Conservation (phyloP, 225 moss, liverwort and hornwort species). For the Sphagnum contortum region DNA sequence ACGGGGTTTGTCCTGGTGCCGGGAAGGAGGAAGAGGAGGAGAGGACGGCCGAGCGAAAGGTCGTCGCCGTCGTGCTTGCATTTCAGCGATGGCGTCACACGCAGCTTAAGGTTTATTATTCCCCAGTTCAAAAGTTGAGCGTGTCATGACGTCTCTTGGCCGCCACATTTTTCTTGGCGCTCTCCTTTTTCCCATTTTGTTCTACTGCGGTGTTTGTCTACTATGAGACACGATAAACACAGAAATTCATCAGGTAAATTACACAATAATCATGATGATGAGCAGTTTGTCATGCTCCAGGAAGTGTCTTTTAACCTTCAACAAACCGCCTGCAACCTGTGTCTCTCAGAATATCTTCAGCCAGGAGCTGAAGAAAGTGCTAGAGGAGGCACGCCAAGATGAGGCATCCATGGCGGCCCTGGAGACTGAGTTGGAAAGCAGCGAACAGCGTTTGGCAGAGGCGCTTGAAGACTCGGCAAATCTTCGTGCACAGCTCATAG, state of each 20-base stretch:
- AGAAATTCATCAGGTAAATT: no score
- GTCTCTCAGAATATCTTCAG: constrained; percentile 58
- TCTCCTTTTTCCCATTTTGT: no score
- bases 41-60: constrained; percentile 20
- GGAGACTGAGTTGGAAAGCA: constrained; percentile 47
- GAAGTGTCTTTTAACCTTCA: no score
- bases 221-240: no score
- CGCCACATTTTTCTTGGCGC: no score
- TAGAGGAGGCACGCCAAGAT: constrained; percentile 80
- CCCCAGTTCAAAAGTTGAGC: neutral
- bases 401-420: constrained; percentile 58
- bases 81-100: constrained; percentile 88
- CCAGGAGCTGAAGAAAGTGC: constrained; percentile 64
- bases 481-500: constrained; percentile 43
- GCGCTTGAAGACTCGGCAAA: constrained; percentile 34
- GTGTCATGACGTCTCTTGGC: no score
- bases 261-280: no score
- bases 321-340: no score
- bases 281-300: no score
- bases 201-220: no score
- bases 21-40: constrained; percentile 19
- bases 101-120: constrained; percentile 61
- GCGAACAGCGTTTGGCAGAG: constrained; percentile 46
- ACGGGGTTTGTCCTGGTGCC: constrained; percentile 5
- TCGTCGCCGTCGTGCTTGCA: constrained; percentile 66